Evolutionary conservation across 257 asterid species (phyloP), one percentile per base, ranked within the genome.

Genomic region (Anisodus acutangulus): DNA sequence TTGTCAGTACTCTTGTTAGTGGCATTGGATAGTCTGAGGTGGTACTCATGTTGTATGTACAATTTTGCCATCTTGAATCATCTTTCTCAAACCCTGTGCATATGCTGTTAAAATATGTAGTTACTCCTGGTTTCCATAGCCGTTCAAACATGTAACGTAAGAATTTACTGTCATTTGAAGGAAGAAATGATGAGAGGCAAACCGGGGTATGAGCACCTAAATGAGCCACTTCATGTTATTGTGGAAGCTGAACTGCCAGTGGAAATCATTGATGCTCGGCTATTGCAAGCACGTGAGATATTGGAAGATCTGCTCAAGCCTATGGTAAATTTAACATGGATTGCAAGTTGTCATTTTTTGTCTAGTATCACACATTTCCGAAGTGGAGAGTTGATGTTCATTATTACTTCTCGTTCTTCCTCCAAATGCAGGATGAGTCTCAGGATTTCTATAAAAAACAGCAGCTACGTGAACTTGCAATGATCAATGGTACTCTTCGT

Each of bases 111-210:
- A 17, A 6, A 15, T 8, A 58, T 58, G 26, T 58, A 58, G 17
- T 15, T 58, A 58, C 64, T 58, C 64, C 3, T 58, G 22, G 6
- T 58, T 58, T 17, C 26, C 26, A 5, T 58, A 9, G 26, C 16
- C 16, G 64, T 15, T 17, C 64, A 58, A 62, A 78, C 64, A 78
- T 53, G 41, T 2, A 78, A 78, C 43, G 1, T 26, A 8, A 53
- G 22, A 53, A 8, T 64, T 9, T 68, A 22, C 51, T 83, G 58
- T 83, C 83, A 85, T 90, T 83, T 91, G 83, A 84, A 97, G 99
- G 99, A 97, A 91, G 99, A 97, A 89, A 89, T 95, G 94, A 93
- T 97, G 99, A 93, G 99, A 83, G 99, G 99, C 67, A 97, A 95
- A 87, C 97, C 98, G 4, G 99, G 99, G 84, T 97, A 91, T 58